Evolutionary conservation across 2,329 filamentous ascomycete genomes (phyloP), one percentile per base, ranked within the genome.

Genomic region (Cladophialophora carrionii): DNA sequence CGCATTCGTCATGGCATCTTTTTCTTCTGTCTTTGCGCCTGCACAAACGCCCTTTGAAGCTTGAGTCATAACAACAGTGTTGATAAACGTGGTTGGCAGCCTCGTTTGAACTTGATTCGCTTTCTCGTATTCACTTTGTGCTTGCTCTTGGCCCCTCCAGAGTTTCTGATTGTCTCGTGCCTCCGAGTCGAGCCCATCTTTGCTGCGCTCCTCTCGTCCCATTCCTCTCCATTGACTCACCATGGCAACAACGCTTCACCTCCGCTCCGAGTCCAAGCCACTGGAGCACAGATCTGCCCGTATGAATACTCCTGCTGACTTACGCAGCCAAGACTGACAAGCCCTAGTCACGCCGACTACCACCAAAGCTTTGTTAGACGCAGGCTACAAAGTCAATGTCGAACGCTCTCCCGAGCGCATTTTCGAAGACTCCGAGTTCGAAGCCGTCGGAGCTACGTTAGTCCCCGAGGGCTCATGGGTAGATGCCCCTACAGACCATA

Each of bases 371-470:
- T 83, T 91, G 60, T 79, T 90, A 61, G 84, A 90, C 68, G 88
- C 87, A 48, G 89, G 89, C 67, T 91, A 90, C 76, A 81, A 82
- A 26, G 83, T 92, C 71, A 84, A 84, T 57, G 85, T 91, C 57
- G 89, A 92, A 81, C 83, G 84, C 66, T 86, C 84, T 65, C 83
- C 85, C n/a, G 83, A 85, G 73, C 83, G 89, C 62, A 91, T 91
- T 72, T 81, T 81, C 60, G 78, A 79, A 32, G 79, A 80, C 77
- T 73, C 63, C 49, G 87, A 90, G 73, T 89, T 87, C 71, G 82
- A 84, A 76, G 79, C 83, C 64, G 82, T 84, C 34, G 89, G 89
- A 56, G 88, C 87, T 52, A 84, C 80, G 14, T 81, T 92, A 24
- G 86, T 92, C 14, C 82, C 85, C 14, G 84, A 86, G 69, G 86